Conservation (phyloP, 371 early-diverging fungal species). For the Encephalitozoon hellem region DNA sequence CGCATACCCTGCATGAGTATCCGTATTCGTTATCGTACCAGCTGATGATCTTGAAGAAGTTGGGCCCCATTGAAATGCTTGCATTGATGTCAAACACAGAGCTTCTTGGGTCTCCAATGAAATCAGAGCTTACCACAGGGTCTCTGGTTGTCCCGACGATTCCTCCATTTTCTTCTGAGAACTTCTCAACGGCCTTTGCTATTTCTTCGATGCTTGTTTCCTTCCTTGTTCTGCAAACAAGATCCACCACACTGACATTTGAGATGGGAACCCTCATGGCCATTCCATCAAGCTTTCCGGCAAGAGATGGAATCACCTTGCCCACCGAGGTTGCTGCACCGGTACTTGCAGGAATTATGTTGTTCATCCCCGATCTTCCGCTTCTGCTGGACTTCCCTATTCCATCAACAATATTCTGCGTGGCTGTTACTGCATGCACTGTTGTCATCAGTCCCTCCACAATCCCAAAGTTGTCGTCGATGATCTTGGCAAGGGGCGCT, state of each 20-base stretch:
- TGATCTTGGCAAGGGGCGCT: conserved; percentile 91
- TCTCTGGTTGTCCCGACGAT: conserved; percentile 88
- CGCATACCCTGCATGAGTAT: conserved; percentile 73
- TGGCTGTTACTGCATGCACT: conserved; percentile 91
- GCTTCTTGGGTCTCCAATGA: conserved; percentile 75
- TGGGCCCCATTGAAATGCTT: conserved; percentile 82
- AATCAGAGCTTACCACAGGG: conserved; percentile 89
- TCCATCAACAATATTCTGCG: conserved; percentile 97
- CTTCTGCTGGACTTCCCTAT: conserved; percentile 89
- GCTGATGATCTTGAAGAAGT: conserved; percentile 90
- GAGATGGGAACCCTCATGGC: conserved; percentile 82
- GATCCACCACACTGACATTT: conserved; percentile 94
- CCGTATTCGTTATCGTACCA: conserved; percentile 78
- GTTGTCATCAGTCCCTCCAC: conserved; percentile 83
- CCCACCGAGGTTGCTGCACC: conserved; percentile 98
- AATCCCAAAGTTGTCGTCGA: conserved; percentile 82
- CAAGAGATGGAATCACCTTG: conserved; percentile 85
- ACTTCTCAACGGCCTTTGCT: conserved; percentile 45
- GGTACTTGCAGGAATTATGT: conserved; percentile 97
- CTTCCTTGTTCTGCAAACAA: conserved; percentile 80
- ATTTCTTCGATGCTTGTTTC: conserved; percentile 64
- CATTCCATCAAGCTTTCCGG: conserved; percentile 69
- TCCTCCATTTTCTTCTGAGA: conserved; percentile 72
- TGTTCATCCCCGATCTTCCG: conserved; percentile 85
- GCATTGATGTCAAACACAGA: conserved; percentile 90